phyloP scores from a whole-genome alignment of 768 basidiomycete species.

The Trametes meyenii region DNA sequence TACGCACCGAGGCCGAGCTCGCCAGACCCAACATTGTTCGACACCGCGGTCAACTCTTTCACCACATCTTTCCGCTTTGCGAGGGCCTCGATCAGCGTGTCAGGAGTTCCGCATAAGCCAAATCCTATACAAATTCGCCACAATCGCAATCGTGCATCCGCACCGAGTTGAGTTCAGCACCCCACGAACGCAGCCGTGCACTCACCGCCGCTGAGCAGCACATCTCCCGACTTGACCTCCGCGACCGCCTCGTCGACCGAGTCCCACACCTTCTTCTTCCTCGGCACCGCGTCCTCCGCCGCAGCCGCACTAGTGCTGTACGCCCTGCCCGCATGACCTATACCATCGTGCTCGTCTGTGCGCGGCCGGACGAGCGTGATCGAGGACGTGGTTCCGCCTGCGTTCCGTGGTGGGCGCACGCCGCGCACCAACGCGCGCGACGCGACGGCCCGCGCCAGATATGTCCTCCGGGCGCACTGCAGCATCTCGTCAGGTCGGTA shows the following conservation, averaged over 20 bases:
- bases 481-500: slow-evolving; percentile 4
- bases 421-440: slow-evolving; percentile 17
- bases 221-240: slow-evolving; percentile 79
- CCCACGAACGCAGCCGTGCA: neutral
- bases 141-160: neutral
- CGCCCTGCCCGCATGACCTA: slow-evolving; percentile 8
- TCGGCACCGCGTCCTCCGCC: slow-evolving; percentile 35
- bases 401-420: slow-evolving; percentile 17
- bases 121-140: slow-evolving; percentile 62
- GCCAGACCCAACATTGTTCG: slow-evolving; percentile 82
- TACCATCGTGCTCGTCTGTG: slow-evolving; percentile 1
- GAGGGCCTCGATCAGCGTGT: slow-evolving; percentile 82
- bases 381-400: slow-evolving; percentile 15
- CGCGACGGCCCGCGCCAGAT: slow-evolving; percentile 10
- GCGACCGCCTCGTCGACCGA: slow-evolving; percentile 83
- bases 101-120: slow-evolving; percentile 87
- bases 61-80: slow-evolving; percentile 75
- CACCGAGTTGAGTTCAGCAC: neutral
- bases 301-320: slow-evolving; percentile 22
- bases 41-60: slow-evolving; percentile 76
- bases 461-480: slow-evolving; percentile 18
- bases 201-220: slow-evolving; percentile 82
- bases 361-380: slow-evolving; percentile 5
- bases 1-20: slow-evolving; percentile 68
- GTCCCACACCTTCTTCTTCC: slow-evolving; percentile 70